Percentiles rank a stretch among this genome's conserved stretches.
phyloP scores from a whole-genome alignment of 257 asterid species.

The Solanum dulcamara region DNA sequence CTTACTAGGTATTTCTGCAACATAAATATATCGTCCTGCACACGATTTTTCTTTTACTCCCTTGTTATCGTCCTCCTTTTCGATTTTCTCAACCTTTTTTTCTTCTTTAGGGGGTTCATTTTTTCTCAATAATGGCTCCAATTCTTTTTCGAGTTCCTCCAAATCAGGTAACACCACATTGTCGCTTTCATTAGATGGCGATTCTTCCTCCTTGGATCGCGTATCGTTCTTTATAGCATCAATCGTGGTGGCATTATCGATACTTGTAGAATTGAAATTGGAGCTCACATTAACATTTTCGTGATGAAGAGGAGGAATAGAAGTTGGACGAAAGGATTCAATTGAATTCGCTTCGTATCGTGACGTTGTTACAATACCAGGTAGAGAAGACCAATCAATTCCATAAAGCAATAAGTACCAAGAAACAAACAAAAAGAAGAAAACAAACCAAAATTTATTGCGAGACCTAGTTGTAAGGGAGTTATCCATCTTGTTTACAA shows the following conservation, averaged over 20 bases:
- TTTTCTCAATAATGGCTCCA: slow-evolving; percentile 17
- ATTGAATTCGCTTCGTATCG: slow-evolving; percentile 1
- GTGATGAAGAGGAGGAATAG: not conserved
- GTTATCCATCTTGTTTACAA: slow-evolving; percentile 25
- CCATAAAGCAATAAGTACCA: slow-evolving; percentile 62
- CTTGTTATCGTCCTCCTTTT: not conserved
- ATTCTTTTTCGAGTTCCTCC: slow-evolving; percentile 21
- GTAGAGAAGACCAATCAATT: slow-evolving; percentile 49
- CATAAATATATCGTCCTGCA: slow-evolving; percentile 42
- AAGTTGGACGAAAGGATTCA: slow-evolving; percentile 1
- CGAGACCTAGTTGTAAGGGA: slow-evolving; percentile 14
- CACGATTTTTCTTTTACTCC: slow-evolving; percentile 14
- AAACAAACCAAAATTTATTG: slow-evolving; percentile 48
- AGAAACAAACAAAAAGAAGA: slow-evolving; percentile 33
- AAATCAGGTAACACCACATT: slow-evolving; percentile 7
- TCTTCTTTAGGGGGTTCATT: not conserved
- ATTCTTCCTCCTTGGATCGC: not conserved
- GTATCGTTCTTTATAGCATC: not conserved
- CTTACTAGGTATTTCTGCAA: slow-evolving; percentile 45
- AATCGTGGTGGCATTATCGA: not conserved
- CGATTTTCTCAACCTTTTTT: not conserved
- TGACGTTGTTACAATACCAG: slow-evolving; percentile 14
- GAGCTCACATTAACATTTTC: not conserved
- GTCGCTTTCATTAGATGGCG: not conserved
- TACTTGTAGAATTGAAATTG: not conserved